A percentile compares a stretch with the other conserved stretches of the same genome.
Conservation (phyloP, 441 rosid species). For the Croton setiger region DNA sequence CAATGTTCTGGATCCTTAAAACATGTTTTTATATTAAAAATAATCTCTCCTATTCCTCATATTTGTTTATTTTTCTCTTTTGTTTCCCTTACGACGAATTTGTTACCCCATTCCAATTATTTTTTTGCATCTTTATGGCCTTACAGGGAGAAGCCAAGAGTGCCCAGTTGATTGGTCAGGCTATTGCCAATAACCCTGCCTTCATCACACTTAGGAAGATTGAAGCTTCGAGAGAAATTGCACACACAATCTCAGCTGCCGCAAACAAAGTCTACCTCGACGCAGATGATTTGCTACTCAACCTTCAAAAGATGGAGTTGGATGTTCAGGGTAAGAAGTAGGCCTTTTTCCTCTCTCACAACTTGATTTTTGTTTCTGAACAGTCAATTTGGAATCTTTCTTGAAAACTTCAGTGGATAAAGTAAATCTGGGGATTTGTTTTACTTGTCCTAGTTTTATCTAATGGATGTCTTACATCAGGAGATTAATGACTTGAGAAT, state of each 20-base stretch:
- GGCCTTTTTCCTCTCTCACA: too few relatives aligned
- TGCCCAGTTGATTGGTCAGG: slow-evolving; percentile 86
- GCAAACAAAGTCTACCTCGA: slow-evolving; percentile 68
- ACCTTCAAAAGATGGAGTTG: slow-evolving; percentile 44
- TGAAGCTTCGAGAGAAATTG: slow-evolving; percentile 89
- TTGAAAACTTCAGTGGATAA: too few relatives aligned
- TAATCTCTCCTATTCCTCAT: background rate
- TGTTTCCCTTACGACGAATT: too few relatives aligned
- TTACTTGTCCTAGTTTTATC: too few relatives aligned
- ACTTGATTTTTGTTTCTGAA: too few relatives aligned
- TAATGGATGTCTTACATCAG: too few relatives aligned
- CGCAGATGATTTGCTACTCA: slow-evolving; percentile 61
- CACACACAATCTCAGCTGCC: slow-evolving; percentile 58
- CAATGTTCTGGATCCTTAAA: too few relatives aligned
- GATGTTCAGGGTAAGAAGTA: background rate
- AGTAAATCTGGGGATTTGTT: too few relatives aligned
- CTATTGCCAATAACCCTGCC: slow-evolving; percentile 79
- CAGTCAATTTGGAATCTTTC: too few relatives aligned
- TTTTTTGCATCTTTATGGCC: too few relatives aligned
- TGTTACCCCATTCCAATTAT: slow-evolving; percentile 6
- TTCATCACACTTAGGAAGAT: slow-evolving; percentile 75
- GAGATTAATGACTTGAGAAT: too few relatives aligned
- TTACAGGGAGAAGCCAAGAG: slow-evolving; percentile 75
- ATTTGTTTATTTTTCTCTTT: background rate
- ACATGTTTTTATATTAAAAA: background rate